Evolutionary conservation across 371 early-diverging fungal genomes (phyloP).

Genomic region (Syncephalastrum contaminatum): DNA sequence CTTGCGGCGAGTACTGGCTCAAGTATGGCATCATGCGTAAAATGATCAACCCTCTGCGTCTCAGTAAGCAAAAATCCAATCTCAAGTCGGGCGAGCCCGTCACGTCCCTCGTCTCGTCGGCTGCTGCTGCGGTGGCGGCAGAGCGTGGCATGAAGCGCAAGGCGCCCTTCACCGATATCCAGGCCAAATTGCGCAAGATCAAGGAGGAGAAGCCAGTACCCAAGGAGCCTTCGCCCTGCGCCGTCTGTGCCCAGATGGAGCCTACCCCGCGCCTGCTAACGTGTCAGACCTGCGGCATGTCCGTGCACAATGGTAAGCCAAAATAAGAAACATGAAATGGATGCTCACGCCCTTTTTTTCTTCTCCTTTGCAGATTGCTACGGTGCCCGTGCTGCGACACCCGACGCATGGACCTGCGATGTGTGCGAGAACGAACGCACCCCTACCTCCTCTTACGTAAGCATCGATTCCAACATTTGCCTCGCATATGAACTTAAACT

Average conservation of each 20-base stretch:
- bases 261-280: constrained; percentile 33
- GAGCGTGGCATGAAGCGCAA: neutral
- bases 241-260: constrained; percentile 41
- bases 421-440: constrained; percentile 59
- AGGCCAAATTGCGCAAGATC: neutral
- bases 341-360: neutral
- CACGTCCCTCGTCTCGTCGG: neutral
- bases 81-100: neutral
- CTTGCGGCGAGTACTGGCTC: constrained; percentile 74
- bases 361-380: constrained; percentile 43
- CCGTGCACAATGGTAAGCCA: constrained; percentile 58
- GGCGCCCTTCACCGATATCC: neutral
- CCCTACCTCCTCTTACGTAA: constrained; percentile 59
- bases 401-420: constrained; percentile 60
- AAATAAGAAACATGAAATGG: neutral
- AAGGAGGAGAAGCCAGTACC: constrained; percentile 2
- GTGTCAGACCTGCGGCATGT: constrained; percentile 63
- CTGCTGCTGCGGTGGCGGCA: neutral
- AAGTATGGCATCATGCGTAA: constrained; percentile 66
- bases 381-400: constrained; percentile 23
- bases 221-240: constrained; percentile 42
- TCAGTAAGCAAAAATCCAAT: no score
- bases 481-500: no score
- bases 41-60: neutral
- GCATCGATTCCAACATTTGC: no score